Conservation (phyloP, 768 basidiomycete genomes). For the Russula lepida region DNA sequence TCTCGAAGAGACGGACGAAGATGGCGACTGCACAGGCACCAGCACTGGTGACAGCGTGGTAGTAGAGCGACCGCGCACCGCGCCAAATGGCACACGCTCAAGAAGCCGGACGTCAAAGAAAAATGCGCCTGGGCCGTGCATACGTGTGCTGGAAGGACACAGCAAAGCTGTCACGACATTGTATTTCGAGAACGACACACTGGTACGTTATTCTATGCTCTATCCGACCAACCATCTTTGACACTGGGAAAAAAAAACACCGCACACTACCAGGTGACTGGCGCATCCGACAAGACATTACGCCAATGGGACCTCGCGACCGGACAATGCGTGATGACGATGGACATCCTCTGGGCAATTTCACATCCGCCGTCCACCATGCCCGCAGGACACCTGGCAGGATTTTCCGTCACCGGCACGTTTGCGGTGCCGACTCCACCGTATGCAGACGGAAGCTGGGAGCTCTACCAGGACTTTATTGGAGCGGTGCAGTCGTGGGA, state of each 20-base stretch:
- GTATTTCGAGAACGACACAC: slow-evolving; percentile 90
- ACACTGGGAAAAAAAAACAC: background rate
- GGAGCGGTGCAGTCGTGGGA: slow-evolving; percentile 99
- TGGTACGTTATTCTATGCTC: slow-evolving; percentile 44
- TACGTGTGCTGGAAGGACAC: slow-evolving; percentile 79
- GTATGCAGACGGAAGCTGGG: slow-evolving; percentile 84
- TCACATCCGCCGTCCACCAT: slow-evolving; percentile 70
- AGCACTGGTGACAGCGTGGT: slow-evolving; percentile 26
- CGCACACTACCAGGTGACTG: slow-evolving; percentile 74
- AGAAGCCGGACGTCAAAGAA: slow-evolving; percentile 23
- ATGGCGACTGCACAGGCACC: slow-evolving; percentile 27
- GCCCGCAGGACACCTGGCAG: slow-evolving; percentile 34
- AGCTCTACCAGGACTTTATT: slow-evolving; percentile 95
- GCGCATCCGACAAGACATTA: slow-evolving; percentile 95
- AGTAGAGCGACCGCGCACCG: slow-evolving; percentile 29
- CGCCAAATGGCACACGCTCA: slow-evolving; percentile 33
- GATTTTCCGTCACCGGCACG: slow-evolving; percentile 45
- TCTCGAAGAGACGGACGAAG: slow-evolving; percentile 51
- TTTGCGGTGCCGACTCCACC: slow-evolving; percentile 84
- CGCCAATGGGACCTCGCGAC: slow-evolving; percentile 98
- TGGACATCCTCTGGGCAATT: slow-evolving; percentile 99
- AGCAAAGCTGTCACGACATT: slow-evolving; percentile 87
- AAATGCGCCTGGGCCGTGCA: slow-evolving; percentile 43
- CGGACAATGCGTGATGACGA: slow-evolving; percentile 96
- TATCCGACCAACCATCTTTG: background rate